A percentile compares a stretch with the other conserved stretches of the same genome.
Conservation (phyloP, 2,329 filamentous ascomycete genomes). For the Aspergillus texensis region DNA sequence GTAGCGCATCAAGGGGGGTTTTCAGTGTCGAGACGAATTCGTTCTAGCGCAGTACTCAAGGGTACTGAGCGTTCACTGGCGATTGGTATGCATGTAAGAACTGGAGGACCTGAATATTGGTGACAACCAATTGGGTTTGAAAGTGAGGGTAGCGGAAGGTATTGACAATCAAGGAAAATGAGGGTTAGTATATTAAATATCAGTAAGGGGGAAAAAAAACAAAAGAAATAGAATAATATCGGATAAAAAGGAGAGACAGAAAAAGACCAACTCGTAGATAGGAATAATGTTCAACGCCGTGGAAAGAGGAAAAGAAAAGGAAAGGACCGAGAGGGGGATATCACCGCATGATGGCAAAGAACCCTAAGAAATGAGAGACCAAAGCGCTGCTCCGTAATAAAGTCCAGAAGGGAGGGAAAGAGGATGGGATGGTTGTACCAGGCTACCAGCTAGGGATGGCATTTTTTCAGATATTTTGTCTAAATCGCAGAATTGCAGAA, state of each 20-base stretch:
- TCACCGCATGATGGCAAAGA: background rate
- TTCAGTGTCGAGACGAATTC: background rate
- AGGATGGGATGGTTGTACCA: background rate
- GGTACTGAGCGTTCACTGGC: background rate
- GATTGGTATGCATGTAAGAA: background rate
- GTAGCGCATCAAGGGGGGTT: background rate
- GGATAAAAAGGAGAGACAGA: background rate
- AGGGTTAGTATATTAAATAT: background rate
- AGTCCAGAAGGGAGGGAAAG: background rate
- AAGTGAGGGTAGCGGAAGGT: background rate
- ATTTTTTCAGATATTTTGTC: too few relatives aligned
- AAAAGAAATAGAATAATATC: background rate
- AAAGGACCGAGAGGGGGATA: background rate
- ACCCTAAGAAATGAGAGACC: background rate
- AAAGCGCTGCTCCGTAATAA: background rate
- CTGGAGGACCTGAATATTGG: background rate
- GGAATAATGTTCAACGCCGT: background rate
- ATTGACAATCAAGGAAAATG: background rate
- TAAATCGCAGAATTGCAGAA: too few relatives aligned
- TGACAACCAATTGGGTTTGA: background rate
- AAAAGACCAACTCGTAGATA: background rate
- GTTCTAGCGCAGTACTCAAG: background rate
- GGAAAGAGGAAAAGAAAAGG: conserved; percentile 1
- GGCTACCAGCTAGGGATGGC: too few relatives aligned
- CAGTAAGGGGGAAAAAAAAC: background rate